Base-by-base conservation (phyloP, 169 alveolate species). In the Cystoisospora suis region DNA sequence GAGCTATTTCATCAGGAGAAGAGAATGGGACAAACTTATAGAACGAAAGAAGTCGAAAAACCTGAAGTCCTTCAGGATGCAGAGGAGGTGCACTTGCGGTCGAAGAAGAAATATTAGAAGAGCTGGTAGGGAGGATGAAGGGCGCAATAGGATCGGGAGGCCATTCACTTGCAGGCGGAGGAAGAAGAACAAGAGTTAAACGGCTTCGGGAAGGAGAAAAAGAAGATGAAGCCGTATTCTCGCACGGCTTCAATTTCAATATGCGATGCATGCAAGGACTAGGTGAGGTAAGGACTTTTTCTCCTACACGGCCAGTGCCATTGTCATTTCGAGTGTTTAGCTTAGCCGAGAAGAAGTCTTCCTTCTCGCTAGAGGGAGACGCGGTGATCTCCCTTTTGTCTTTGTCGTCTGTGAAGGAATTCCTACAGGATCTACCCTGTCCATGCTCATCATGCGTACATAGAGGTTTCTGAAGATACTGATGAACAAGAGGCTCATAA, bases 1-100 rank as follows among this genome's bases (percentile, higher is more conserved):
- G 85, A 38, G 90, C 87, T 15, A 86, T 32, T 23, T 56, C 83
- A 58, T 32, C 36, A 2, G 94, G 94, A 4, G 79, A 47, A 0
- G 32, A 47, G 29, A 91, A 46, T 49, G 81, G 45, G 86, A 86
- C 75, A 32, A 91, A 91, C 29, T 86, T 80, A 70, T 91, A 91
- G 3, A 91, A 79, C 20, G 94, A 91, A n/a, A 72, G 58, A 46
- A 72, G 23, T n/a, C 47, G 83, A 15, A 72, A 40, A 38, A 12
- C 58, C 53, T 46, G 42, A n/a, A 9, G 32, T 9, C 27, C n/a
- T 15, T 15, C 65, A 32, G 56, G 20, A 1, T 46, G 32, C 36
- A 56, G 12, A 15, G 83, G 15, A 15, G 53, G 6, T 29, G 32
- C 23, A 34, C 38, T 12, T n/a, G 45, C 1, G 12, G 53, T 17